These are phyloP conservation scores for Elsinoe necatrix DNA, from an alignment of 2,329 filamentous ascomycete genomes.

Conservation along the genomic window DNA sequence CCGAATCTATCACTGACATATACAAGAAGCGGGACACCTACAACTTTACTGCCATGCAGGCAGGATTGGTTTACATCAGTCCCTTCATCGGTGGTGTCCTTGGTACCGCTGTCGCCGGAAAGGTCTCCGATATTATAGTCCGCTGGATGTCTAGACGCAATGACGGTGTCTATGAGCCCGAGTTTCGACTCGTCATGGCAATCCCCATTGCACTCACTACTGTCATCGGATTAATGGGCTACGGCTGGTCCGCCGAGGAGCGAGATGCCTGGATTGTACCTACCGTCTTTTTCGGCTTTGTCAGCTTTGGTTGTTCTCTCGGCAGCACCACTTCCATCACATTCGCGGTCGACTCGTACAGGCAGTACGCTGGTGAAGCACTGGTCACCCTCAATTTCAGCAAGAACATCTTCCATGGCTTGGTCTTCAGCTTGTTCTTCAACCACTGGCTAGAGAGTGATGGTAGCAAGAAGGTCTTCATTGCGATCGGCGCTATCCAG, in stretches of 20 bases:
- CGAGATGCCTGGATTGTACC: conserved; percentile 81
- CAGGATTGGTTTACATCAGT: conserved; percentile 79
- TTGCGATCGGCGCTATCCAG: conserved; percentile 81
- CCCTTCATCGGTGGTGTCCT: conserved; percentile 83
- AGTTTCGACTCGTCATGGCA: conserved; percentile 85
- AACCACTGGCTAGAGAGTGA: conserved; percentile 70
- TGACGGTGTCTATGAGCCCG: conserved; percentile 89
- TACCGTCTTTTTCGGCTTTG: conserved; percentile 83
- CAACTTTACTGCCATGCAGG: conserved; percentile 71
- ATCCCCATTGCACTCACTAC: conserved; percentile 70
- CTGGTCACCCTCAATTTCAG: conserved; percentile 89
- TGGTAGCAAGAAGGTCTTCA: conserved; percentile 68
- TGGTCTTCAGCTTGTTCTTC: conserved; percentile 84
- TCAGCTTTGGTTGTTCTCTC: conserved; percentile 85
- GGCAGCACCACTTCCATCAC: conserved; percentile 89
- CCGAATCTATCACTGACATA: conserved; percentile 74
- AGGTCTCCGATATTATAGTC: conserved; percentile 77
- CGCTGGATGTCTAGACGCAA: conserved; percentile 74
- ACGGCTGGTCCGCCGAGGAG: conserved; percentile 80
- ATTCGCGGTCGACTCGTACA: conserved; percentile 86
- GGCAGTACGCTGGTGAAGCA: conserved; percentile 87
- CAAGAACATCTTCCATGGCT: conserved; percentile 87
- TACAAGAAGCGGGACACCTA: conserved; percentile 64
- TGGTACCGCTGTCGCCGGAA: conserved; percentile 85
- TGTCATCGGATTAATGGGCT: conserved; percentile 81